Evolutionary conservation across 768 basidiomycete species (phyloP), one percentile per base, ranked within the genome.

Genomic region (Antrodiella citrinella): DNA sequence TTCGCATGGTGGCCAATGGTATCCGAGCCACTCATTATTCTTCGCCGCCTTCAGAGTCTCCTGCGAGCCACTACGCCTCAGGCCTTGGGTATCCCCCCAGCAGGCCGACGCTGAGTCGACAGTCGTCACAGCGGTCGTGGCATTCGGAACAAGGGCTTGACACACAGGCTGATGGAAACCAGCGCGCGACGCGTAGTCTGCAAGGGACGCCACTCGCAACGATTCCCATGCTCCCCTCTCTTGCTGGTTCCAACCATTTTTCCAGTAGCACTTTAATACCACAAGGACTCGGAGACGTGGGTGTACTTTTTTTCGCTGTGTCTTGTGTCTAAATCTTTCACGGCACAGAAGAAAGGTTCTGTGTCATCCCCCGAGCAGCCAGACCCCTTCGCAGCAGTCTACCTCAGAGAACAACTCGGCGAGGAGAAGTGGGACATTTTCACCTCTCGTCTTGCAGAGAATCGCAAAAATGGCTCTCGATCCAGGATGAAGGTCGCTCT

Each of bases 371-470:
- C 45, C 20, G 30, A 35, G 30, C 52, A 56, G 49, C 48, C 49
- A 26, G 73, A 74, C 55, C 73, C 73, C 19, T 69, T 56, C 51
- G 73, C 75, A 0, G 68, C 72, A n/a, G 63, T 63, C 15, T 76
- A 75, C 56, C 64, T 74, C 45, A 71, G 65, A 52, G 71, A 74
- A 44, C 67, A 66, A 44, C 69, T 75, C 30, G 73, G 73, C 50
- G 62, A 65, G 20, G 63, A 65, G 23, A 72, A 67, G 54, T 75
- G 72, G 73, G 57, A 63, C 26, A 73, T 71, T 44, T 76, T 75
- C 49, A 70, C 70, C 45, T 69, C 75, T 24, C 70, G 73, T 4
- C 61, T 75, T 11, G 75, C 73, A 26, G 73, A 75, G 58, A 67
- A 72, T 40, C 69, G 75, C 47, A 58, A 71, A 1, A 69, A 72